Conservation (phyloP, 2,329 filamentous ascomycete species). For the Colletotrichum sp. region DNA sequence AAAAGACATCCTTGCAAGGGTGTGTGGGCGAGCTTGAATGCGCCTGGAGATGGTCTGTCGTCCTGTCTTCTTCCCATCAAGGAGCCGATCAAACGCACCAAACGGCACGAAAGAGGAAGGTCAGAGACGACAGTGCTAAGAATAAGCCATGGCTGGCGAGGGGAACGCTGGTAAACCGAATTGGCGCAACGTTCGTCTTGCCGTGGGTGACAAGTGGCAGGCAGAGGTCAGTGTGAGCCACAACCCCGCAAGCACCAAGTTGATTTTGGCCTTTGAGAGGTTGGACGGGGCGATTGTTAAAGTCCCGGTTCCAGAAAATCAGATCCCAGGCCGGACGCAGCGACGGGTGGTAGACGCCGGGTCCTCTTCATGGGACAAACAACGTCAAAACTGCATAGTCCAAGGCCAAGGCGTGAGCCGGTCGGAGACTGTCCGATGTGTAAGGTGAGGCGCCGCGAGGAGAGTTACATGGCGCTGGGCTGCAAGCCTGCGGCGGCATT, state of each 20-base stretch:
- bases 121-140: slow-evolving; percentile 7
- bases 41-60: background rate
- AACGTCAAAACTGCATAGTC: background rate
- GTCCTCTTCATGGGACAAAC: background rate
- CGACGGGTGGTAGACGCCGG: background rate
- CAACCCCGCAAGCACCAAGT: slow-evolving; percentile 3
- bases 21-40: background rate
- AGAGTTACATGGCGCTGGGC: background rate
- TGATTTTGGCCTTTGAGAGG: background rate
- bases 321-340: background rate
- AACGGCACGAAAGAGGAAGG: slow-evolving; percentile 3
- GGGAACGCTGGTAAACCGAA: background rate
- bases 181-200: slow-evolving; percentile 14
- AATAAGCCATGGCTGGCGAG: slow-evolving; percentile 18
- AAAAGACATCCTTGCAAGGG: background rate
- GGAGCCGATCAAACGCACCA: slow-evolving; percentile 17
- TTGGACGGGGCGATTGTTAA: background rate
- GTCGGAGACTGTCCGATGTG: slow-evolving; percentile 13
- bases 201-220: slow-evolving; percentile 9
- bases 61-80: slow-evolving; percentile 17
- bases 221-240: background rate
- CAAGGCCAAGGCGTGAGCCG: background rate
- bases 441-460: background rate
- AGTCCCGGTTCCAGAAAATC: background rate
- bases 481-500: background rate